Evolutionary conservation across 2,329 filamentous ascomycete species (phyloP).

Genomic region (Colletotrichum agaves): DNA sequence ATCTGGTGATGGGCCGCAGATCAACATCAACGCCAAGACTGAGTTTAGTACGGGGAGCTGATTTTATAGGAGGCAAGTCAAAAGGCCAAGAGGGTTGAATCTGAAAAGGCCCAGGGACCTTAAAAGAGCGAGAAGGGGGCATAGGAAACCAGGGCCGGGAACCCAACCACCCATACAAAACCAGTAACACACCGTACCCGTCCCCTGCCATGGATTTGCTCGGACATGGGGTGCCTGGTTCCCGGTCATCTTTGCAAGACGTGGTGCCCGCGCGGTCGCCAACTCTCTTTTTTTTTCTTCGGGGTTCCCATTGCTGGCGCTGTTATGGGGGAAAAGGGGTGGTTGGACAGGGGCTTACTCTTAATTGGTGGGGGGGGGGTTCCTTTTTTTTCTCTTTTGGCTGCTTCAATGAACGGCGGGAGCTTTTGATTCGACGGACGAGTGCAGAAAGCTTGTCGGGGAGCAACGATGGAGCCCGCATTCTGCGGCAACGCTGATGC

Average conservation of each 20-base stretch:
- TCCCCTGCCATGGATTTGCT: conserved; percentile 1
- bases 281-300: background rate
- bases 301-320: too few relatives aligned
- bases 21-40: conserved; percentile 30
- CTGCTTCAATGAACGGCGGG: too few relatives aligned
- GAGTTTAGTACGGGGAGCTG: background rate
- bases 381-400: background rate
- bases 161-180: conserved; percentile 11
- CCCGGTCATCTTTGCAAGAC: background rate
- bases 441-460: conserved; percentile 10
- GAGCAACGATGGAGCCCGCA: background rate
- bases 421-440: background rate
- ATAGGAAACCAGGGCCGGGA: conserved; percentile 16
- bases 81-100: background rate
- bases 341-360: conserved; percentile 8
- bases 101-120: background rate
- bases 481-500: conserved; percentile 37
- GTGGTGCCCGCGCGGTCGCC: background rate
- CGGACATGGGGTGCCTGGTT: conserved; percentile 4
- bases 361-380: too few relatives aligned
- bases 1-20: conserved; percentile 17
- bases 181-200: background rate
- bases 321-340: conserved; percentile 14
- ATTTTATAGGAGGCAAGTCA: conserved; percentile 29
- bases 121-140: background rate